A percentile compares a stretch with the other conserved stretches of the same genome.
phyloP scores from a whole-genome alignment of 2,329 filamentous ascomycete species.

The Pseudocercospora vitis region DNA sequence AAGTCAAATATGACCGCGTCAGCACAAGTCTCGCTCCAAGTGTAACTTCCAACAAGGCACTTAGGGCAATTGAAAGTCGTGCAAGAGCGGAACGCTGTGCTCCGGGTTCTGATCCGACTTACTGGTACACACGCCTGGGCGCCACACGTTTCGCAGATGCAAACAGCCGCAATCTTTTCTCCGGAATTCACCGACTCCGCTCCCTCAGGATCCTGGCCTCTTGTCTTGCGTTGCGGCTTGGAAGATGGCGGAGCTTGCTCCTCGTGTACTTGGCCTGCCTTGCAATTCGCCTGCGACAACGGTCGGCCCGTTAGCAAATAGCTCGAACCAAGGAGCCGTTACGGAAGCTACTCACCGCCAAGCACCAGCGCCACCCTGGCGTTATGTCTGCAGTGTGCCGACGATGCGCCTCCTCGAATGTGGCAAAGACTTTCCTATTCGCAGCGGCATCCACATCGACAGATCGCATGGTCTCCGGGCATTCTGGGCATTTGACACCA shows the following conservation, averaged over 20 bases:
- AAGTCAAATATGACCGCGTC: not conserved
- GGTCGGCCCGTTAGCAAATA: too few species aligned
- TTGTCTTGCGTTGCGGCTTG: conserved; percentile 7
- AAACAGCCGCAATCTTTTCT: conserved; percentile 30
- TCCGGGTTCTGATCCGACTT: too few species aligned
- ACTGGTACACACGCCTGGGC: too few species aligned
- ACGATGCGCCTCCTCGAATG: conserved; percentile 37
- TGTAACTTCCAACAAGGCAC: too few species aligned
- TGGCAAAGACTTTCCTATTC: conserved; percentile 42
- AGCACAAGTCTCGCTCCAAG: too few species aligned
- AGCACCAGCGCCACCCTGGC: conserved; percentile 54
- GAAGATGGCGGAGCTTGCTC: not conserved
- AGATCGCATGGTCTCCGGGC: conserved; percentile 46
- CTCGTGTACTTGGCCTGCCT: conserved; percentile 50
- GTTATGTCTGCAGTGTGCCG: conserved; percentile 30
- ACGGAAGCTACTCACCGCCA: too few species aligned
- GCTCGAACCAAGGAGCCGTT: too few species aligned
- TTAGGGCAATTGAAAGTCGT: too few species aligned
- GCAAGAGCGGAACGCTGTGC: too few species aligned
- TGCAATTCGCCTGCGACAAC: too few species aligned
- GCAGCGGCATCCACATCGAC: conserved; percentile 50
- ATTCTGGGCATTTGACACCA: conserved; percentile 55
- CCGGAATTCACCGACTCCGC: too few species aligned
- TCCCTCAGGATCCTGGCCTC: conserved; percentile 13
- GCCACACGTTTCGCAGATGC: conserved; percentile 33